Percentiles rank a stretch among this genome's conserved stretches.
phyloP scores from a whole-genome alignment of 2,329 filamentous ascomycete genomes.

The Ophiosphaerella narmari region DNA sequence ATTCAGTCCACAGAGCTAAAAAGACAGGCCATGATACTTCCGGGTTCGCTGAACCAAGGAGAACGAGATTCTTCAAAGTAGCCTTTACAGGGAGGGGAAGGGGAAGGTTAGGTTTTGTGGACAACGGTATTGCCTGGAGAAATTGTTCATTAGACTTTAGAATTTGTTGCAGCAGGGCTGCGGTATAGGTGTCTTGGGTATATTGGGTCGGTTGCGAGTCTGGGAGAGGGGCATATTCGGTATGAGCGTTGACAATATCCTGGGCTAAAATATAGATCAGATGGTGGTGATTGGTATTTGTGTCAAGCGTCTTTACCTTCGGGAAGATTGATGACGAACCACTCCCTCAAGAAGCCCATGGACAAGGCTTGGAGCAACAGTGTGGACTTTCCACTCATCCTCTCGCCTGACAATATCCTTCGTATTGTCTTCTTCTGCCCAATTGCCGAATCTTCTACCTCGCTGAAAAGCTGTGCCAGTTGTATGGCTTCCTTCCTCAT shows the following conservation, averaged over 20 bases:
- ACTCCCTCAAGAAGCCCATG: conserved; percentile 79
- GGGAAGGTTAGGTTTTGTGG: conserved; percentile 62
- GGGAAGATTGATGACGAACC: conserved; percentile 87
- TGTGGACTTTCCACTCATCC: conserved; percentile 83
- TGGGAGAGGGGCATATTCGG: conserved; percentile 75
- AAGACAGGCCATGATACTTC: conserved; percentile 82
- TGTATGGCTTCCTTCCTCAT: conserved; percentile 78
- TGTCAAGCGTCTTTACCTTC: conserved; percentile 66
- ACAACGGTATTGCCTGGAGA: conserved; percentile 59
- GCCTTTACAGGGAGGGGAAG: conserved; percentile 62
- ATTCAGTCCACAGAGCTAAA: conserved; percentile 78
- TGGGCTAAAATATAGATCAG: conserved; percentile 61
- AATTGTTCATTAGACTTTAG: conserved; percentile 71
- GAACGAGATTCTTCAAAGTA: conserved; percentile 70
- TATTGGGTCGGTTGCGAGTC: conserved; percentile 62
- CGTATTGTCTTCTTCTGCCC: conserved; percentile 61
- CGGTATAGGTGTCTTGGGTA: conserved; percentile 77
- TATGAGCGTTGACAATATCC: conserved; percentile 79
- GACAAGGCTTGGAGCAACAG: conserved; percentile 82
- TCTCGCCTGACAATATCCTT: conserved; percentile 73
- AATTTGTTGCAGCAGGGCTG: conserved; percentile 74
- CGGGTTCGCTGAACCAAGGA: conserved; percentile 71
- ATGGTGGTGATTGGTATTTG: not conserved
- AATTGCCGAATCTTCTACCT: conserved; percentile 62
- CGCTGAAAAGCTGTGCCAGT: conserved; percentile 57